Evolutionary conservation across 352 stramenopile species (phyloP).

Genomic region (Phytophthora vignae): DNA sequence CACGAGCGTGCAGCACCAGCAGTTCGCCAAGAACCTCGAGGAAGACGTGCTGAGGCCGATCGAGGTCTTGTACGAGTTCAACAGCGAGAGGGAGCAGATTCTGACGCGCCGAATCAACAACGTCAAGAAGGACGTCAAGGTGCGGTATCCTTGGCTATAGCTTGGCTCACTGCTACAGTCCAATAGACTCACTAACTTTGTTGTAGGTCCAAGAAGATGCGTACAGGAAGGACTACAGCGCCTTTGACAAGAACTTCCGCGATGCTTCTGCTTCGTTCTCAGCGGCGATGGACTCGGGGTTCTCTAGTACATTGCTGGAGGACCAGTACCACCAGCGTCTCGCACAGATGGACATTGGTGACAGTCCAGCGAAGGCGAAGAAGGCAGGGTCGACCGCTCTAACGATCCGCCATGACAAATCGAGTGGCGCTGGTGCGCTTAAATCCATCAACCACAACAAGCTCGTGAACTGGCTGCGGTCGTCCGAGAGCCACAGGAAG

Average conservation of each 20-base stretch:
- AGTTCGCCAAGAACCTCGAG: slow-evolving; percentile 74
- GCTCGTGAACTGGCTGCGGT: slow-evolving; percentile 81
- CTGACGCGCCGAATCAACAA: slow-evolving; percentile 61
- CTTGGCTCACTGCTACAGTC: too few species aligned
- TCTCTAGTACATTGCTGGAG: slow-evolving; percentile 77
- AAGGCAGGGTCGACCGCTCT: slow-evolving; percentile 6
- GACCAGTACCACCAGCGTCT: slow-evolving; percentile 68
- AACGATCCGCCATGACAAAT: slow-evolving; percentile 15
- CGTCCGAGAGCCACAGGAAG: slow-evolving; percentile 75
- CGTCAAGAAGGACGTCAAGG: slow-evolving; percentile 85
- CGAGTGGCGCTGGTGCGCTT: slow-evolving; percentile 16
- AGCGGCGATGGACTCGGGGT: slow-evolving; percentile 74
- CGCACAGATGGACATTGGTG: slow-evolving; percentile 42
- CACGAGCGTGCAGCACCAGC: slow-evolving; percentile 81
- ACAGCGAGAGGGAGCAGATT: slow-evolving; percentile 64
- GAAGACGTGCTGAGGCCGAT: slow-evolving; percentile 84
- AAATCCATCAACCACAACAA: slow-evolving; percentile 74
- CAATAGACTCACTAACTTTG: neutral
- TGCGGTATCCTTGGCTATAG: slow-evolving; percentile 3
- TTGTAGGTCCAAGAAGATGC: slow-evolving; percentile 65
- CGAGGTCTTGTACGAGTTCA: slow-evolving; percentile 60
- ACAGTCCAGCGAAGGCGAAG: slow-evolving; percentile 26
- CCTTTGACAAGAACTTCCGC: slow-evolving; percentile 79
- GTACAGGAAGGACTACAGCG: slow-evolving; percentile 76
- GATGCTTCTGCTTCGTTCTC: slow-evolving; percentile 71